phyloP scores from a whole-genome alignment of 176 grass and related monocot genomes.

The Poa pratensis region DNA sequence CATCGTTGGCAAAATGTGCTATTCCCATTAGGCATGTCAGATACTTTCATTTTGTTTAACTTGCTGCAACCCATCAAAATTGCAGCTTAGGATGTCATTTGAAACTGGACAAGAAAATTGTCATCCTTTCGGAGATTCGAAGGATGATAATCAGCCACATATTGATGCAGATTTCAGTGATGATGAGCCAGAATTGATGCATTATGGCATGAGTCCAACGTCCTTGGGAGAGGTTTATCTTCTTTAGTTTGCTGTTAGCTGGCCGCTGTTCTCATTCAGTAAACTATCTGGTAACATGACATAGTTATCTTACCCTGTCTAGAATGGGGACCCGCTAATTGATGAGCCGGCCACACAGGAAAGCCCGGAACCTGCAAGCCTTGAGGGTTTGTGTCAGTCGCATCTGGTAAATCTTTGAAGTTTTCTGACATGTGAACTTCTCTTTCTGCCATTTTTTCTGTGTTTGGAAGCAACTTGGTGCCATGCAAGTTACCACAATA shows the following conservation, averaged over 20 bases:
- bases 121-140: constrained; percentile 47
- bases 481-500: constrained; percentile 17
- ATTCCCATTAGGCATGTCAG: not conserved
- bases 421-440: not conserved
- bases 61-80: constrained; percentile 13
- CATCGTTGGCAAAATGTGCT: constrained; percentile 18
- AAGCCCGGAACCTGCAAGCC: constrained; percentile 53
- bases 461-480: constrained; percentile 29
- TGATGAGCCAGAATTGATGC: constrained; percentile 51
- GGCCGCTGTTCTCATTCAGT: not conserved
- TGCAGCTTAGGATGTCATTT: constrained; percentile 84
- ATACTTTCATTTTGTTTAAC: constrained; percentile 21
- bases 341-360: constrained; percentile 48
- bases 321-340: constrained; percentile 40
- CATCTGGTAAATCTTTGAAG: constrained; percentile 74
- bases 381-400: constrained; percentile 75
- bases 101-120: constrained; percentile 58
- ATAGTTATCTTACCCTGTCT: constrained; percentile 41
- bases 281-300: constrained; percentile 36
- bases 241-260: constrained; percentile 7
- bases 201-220: constrained; percentile 50
- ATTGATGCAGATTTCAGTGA: constrained; percentile 37
- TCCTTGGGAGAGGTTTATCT: constrained; percentile 54
- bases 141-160: constrained; percentile 56
- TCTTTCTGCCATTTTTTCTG: not conserved